These are phyloP conservation scores for Ganoderma meredithae DNA, from an alignment of 1,284 basidiomycete species.

Conservation along the genomic window DNA sequence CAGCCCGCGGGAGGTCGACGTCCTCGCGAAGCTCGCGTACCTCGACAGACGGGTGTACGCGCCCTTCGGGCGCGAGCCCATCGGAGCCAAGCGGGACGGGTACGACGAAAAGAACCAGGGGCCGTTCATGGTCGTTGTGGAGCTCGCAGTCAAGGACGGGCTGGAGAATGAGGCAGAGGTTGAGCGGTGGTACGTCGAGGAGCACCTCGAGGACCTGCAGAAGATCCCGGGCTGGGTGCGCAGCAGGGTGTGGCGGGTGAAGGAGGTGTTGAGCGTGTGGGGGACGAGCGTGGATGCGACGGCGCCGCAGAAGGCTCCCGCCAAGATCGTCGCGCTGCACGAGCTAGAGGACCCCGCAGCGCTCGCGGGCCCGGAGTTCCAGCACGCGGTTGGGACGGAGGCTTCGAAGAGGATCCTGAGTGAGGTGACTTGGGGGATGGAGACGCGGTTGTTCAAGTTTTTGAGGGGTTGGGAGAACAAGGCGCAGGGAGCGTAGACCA, in stretches of 20 bases:
- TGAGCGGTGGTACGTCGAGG: conserved; percentile 7
- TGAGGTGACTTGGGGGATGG: conserved; percentile 1
- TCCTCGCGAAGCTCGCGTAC: conserved; percentile 54
- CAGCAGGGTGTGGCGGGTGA: conserved; percentile 4
- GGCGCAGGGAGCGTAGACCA: neutral
- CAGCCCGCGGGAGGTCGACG: conserved; percentile 58
- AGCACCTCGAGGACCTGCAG: conserved; percentile 3
- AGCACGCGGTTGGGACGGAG: conserved; percentile 5
- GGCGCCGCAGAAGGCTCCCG: conserved; percentile 9
- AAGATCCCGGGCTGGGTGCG: conserved; percentile 8
- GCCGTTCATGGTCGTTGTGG: conserved; percentile 8
- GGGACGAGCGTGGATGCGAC: conserved; percentile 8
- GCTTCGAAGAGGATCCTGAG: conserved; percentile 7
- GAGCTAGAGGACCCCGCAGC: neutral
- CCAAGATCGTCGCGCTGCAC: conserved; percentile 9
- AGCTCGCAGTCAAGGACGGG: conserved; percentile 3
- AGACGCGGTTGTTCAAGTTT: conserved; percentile 6
- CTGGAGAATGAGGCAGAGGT: conserved; percentile 7
- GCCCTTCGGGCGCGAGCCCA: conserved; percentile 4
- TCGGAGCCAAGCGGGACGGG: neutral
- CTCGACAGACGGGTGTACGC: conserved; percentile 60
- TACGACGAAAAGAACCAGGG: conserved; percentile 5
- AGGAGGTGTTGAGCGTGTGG: conserved; percentile 11
- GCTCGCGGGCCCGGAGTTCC: conserved; percentile 3
- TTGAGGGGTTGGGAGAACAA: conserved; percentile 8